Evolutionary conservation across 306 rosid species (phyloP), one percentile per base, ranked within the genome.

Genomic region (Biancaea sappan): DNA sequence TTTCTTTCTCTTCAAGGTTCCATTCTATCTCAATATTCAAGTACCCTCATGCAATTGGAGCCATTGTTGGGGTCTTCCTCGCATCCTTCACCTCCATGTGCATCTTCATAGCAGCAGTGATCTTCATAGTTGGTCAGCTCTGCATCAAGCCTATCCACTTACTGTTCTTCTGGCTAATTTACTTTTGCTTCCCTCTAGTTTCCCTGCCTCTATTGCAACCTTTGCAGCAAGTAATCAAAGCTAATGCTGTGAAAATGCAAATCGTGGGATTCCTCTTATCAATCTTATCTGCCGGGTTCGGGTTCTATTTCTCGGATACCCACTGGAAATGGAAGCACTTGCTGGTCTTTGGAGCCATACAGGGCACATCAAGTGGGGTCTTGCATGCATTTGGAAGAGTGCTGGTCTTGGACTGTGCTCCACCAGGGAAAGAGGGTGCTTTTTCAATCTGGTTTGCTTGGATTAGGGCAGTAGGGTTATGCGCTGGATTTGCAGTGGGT

Each of bases 401-500:
- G 18, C 34, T 93, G 46, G 38, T 93, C 76, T 37, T 93, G 58
- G 89, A 91, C 5, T 86, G 86, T 51, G 75, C 94, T 0, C 92
- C 94, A 0, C 7, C 28, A 0, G 96, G 96, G 29, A 86, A 89
- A 74, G 98, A 93, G 63, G 86, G 90, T 16, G 87, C 80, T 0
- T 86, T 89, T 59, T 80, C 92, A 8, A 80, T 82, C 35, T 91
- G 97, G 96, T 88, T 77, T 77, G 60, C 88, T 15, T 88, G 96
- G 98, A 71, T 74, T 18, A 85, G 79, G 80, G 65, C 74, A 19
- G 44, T 78, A 2, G 98, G 96, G 7, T 62, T 80, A 46, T 85
- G 88, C 26, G 68, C 62, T 2, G 96, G 98, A 2, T 93, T 93
- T n/a, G 69, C 86, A 0, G 70, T 85, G 0, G 92, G 89, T 2